Conservation (phyloP, 2,329 filamentous ascomycete species). For the Periglandula ipomoeae region DNA sequence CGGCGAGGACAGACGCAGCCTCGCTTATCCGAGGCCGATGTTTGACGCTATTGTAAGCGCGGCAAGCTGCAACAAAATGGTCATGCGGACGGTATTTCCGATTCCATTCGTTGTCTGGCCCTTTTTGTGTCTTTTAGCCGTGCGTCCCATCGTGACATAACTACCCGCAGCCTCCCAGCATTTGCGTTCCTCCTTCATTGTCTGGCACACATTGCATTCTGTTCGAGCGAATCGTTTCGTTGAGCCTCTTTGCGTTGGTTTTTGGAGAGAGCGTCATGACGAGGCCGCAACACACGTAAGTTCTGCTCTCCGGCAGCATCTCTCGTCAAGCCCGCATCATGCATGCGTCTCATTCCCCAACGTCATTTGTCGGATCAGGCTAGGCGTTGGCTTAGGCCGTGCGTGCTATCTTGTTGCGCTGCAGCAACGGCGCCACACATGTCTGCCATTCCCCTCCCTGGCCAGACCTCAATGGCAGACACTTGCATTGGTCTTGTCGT, state of each 20-base stretch:
- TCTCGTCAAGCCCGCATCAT: conserved; percentile 4
- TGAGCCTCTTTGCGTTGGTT: conserved; percentile 1
- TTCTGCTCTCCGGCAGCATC: conserved; percentile 8
- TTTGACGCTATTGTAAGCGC: neutral
- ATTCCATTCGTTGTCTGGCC: neutral
- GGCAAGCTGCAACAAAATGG: neutral
- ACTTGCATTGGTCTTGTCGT: too few relatives aligned
- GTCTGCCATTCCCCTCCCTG: conserved; percentile 6
- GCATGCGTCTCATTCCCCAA: conserved; percentile 10
- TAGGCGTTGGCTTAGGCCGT: neutral
- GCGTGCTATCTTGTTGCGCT: conserved; percentile 3
- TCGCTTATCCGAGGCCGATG: conserved; percentile 1
- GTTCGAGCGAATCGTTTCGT: neutral
- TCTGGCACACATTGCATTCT: neutral
- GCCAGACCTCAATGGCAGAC: too few relatives aligned
- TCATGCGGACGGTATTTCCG: conserved; percentile 1
- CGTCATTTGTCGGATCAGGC: conserved; percentile 19
- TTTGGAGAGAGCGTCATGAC: conserved; percentile 16
- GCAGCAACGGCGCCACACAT: conserved; percentile 10
- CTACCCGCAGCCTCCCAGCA: neutral
- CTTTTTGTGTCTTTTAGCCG: neutral
- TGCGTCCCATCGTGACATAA: neutral
- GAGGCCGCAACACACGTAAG: conserved; percentile 26
- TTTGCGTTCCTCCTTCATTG: neutral
- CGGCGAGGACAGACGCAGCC: neutral